Conservation (phyloP, 23 red algal genomes). For the Gracilaria gracilis region DNA sequence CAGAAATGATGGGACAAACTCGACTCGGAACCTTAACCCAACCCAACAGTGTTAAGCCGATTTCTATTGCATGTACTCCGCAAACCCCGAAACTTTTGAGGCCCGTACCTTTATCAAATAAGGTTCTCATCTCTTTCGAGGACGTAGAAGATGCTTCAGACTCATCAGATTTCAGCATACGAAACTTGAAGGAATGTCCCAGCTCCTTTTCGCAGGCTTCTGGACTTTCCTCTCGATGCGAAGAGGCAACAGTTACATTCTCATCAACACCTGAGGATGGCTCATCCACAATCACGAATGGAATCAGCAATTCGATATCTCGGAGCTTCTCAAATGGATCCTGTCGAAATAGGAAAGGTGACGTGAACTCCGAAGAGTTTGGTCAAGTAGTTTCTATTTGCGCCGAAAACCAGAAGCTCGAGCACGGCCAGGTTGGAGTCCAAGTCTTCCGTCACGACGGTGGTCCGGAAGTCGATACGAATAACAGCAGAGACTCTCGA, state of each 20-base stretch:
- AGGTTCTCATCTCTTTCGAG: slow-evolving; percentile 25
- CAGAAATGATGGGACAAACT: not conserved
- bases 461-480: not conserved
- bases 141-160: not conserved
- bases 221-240: not conserved
- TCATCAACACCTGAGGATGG: not conserved
- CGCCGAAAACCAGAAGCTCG: not conserved
- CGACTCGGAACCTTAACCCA: not conserved
- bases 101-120: slow-evolving; percentile 1
- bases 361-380: not conserved
- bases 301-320: not conserved
- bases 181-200: not conserved
- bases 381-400: too few species aligned
- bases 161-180: too few species aligned
- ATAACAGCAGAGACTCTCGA: not conserved
- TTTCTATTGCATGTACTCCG: not conserved
- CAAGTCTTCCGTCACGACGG: not conserved
- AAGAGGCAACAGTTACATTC: not conserved
- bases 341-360: not conserved
- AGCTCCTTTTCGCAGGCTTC: slow-evolving; percentile 4
- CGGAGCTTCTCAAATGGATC: not conserved
- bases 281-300: not conserved
- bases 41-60: not conserved
- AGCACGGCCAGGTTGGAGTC: not conserved
- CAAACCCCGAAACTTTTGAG: not conserved